phyloP scores from a whole-genome alignment of 164 flowering plant species.

The Tinospora cordifolia region DNA sequence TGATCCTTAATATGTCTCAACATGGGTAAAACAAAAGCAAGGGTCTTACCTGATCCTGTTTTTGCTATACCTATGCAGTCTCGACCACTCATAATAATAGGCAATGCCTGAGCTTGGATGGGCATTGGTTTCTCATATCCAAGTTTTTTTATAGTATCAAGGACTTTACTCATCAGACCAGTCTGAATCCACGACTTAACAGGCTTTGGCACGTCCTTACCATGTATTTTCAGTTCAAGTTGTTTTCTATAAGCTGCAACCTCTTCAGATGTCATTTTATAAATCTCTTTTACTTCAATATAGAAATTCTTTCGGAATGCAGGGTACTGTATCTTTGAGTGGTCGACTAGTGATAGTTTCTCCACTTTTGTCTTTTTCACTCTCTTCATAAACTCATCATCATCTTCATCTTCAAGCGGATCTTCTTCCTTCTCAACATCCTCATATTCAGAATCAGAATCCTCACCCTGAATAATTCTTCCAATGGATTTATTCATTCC shows the following conservation, averaged over 20 bases:
- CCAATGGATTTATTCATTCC: constrained; percentile 48
- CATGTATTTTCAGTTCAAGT: constrained; percentile 84
- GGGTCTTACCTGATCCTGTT: constrained; percentile 95
- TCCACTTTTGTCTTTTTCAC: constrained; percentile 94
- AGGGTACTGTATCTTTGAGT: constrained; percentile 76
- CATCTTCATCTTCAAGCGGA: constrained; percentile 74
- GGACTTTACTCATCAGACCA: constrained; percentile 67
- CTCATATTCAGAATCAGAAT: constrained; percentile 72
- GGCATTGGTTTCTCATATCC: constrained; percentile 92
- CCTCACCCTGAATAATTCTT: constrained; percentile 82
- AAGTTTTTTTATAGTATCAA: constrained; percentile 75
- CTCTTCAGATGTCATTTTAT: constrained; percentile 76
- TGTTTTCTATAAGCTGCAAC: constrained; percentile 64
- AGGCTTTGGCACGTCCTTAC: constrained; percentile 93
- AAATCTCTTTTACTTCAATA: constrained; percentile 82
- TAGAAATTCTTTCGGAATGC: constrained; percentile 83
- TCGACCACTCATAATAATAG: constrained; percentile 93
- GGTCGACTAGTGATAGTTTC: constrained; percentile 84
- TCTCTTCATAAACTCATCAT: constrained; percentile 91
- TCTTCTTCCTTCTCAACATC: constrained; percentile 52
- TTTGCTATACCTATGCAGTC: constrained; percentile 96
- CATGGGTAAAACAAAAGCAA: constrained; percentile 96
- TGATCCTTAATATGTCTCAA: constrained; percentile 97
- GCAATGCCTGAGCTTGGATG: constrained; percentile 91
- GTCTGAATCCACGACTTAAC: constrained; percentile 84